Percentiles rank a stretch among this genome's conserved stretches.
Evolutionary conservation across 1,139 yeast species (phyloP).

Genomic region (Meyerozyma elateridarum): DNA sequence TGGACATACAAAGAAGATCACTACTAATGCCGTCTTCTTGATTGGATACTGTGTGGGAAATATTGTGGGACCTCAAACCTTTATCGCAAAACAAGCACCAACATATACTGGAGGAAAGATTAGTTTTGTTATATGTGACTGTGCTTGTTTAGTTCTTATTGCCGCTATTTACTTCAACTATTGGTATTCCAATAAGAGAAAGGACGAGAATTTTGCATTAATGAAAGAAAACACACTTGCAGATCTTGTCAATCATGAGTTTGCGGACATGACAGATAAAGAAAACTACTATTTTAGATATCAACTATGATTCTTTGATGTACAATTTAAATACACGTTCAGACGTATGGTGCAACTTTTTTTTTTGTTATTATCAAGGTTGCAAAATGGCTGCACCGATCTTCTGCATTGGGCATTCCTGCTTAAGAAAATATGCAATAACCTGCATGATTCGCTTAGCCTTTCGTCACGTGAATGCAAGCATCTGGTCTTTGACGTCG

Average conservation of each 20-base stretch:
- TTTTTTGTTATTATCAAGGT: too few species aligned
- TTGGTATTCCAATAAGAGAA: slow-evolving; percentile 34
- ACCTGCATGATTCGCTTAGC: too few species aligned
- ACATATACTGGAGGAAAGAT: slow-evolving; percentile 43
- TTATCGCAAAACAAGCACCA: slow-evolving; percentile 51
- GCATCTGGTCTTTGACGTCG: too few species aligned
- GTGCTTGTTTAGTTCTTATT: slow-evolving; percentile 22
- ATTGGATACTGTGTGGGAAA: slow-evolving; percentile 67
- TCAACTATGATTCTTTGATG: slow-evolving; percentile 4
- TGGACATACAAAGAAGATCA: slow-evolving; percentile 65
- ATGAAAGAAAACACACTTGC: slow-evolving; percentile 6
- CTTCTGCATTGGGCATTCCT: too few species aligned
- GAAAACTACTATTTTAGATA: slow-evolving; percentile 65
- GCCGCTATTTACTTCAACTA: slow-evolving; percentile 27
- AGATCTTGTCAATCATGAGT: slow-evolving; percentile 46
- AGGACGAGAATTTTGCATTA: slow-evolving; percentile 22
- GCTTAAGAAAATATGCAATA: too few species aligned
- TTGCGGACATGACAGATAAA: slow-evolving; percentile 59
- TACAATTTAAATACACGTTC: neutral
- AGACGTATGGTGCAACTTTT: too few species aligned
- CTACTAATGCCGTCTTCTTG: slow-evolving; percentile 55
- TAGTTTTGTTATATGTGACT: slow-evolving; percentile 40
- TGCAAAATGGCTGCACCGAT: too few species aligned
- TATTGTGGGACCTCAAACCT: slow-evolving; percentile 68
- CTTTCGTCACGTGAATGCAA: too few species aligned